Evolutionary conservation across 108 stramenopile genomes (phyloP), one percentile per base, ranked within the genome.

Genomic region (Aurantiochytrium sp.): DNA sequence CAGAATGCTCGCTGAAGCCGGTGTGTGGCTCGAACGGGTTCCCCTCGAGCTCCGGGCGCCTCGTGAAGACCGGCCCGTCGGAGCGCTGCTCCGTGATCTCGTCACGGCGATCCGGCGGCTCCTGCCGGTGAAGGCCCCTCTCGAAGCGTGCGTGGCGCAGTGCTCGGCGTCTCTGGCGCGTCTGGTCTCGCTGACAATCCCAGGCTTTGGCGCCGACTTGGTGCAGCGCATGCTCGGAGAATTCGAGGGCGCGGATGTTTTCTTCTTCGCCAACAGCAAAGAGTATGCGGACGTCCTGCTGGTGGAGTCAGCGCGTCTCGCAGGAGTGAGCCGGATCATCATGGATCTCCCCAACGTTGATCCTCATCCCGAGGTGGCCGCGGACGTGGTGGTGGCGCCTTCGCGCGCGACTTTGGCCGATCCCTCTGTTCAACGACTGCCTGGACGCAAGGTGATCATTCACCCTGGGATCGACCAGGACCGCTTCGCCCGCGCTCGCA

Each of bases 321-420:
- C 30, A 27, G 73, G 73, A 17, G 32, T 81, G 6, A 24, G 42
- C 54, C 54, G 34, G 4, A 90, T 89, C 30, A 88, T 91, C 12
- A 50, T 89, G 41, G 91, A 91, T 19, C 54, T 91, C 32, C 89
- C 90, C 5, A 92, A 92, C 81, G 37, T 90, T 22, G 65, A 54
- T 32, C 85, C 88, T 5, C 68, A 22, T 1, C 45, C 3, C 32
- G 41, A 36, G 5, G 73, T 92, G 4, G 85, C 45, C 32, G 87
- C 89, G 4, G 89, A 92, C 30, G 31, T 90, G 4, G 36, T 92
- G 4, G 91, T 89, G 4, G 87, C 89, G 15, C 91, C 91, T 0
- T 92, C 91, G 15, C 85, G 86, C 41, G 91, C 86, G 15, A 90
- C 90, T 5, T n/a, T 90, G 10, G 55, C 48, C 8, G 90, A 92